Conservation (phyloP, 2,329 filamentous ascomycete species). For the Epichloe elymi region DNA sequence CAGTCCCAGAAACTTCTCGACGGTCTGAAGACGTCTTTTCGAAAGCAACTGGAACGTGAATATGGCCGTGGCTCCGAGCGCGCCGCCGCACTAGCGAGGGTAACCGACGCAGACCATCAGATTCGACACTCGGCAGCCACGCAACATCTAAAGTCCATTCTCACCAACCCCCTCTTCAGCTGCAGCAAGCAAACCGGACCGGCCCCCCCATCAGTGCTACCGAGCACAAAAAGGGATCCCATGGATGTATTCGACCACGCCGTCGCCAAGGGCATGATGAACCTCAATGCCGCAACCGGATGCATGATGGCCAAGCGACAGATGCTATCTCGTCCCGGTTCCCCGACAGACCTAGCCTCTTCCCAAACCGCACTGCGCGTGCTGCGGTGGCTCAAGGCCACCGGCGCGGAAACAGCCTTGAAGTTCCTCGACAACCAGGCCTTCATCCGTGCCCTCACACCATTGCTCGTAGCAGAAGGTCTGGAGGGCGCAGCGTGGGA, state of each 20-base stretch:
- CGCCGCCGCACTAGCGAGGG: constrained; percentile 8
- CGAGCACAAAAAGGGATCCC: constrained; percentile 24
- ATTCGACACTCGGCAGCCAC: constrained; percentile 25
- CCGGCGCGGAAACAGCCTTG: constrained; percentile 32
- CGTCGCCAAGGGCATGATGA: constrained; percentile 44
- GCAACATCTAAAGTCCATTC: constrained; percentile 41
- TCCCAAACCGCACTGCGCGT: constrained; percentile 35
- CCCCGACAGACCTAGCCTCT: constrained; percentile 19
- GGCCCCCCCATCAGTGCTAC: constrained; percentile 4
- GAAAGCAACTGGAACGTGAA: constrained; percentile 43
- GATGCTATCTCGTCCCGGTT: constrained; percentile 19
- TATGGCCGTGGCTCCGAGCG: constrained; percentile 31
- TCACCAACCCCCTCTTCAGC: constrained; percentile 45
- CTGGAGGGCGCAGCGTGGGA: constrained; percentile 38
- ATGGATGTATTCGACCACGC: constrained; percentile 44
- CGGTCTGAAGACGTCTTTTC: constrained; percentile 42
- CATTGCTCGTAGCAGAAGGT: constrained; percentile 39
- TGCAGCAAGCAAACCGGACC: constrained; percentile 16
- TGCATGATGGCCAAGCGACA: constrained; percentile 36
- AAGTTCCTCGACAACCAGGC: constrained; percentile 28
- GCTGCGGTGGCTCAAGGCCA: constrained; percentile 39
- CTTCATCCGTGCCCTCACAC: constrained; percentile 28
- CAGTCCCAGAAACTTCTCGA: constrained; percentile 43
- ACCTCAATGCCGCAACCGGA: constrained; percentile 35
- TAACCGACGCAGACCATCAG: constrained; percentile 8